Conservation (phyloP, 2,329 filamentous ascomycete genomes). For the Paraphaeosphaeria sporulosa region DNA sequence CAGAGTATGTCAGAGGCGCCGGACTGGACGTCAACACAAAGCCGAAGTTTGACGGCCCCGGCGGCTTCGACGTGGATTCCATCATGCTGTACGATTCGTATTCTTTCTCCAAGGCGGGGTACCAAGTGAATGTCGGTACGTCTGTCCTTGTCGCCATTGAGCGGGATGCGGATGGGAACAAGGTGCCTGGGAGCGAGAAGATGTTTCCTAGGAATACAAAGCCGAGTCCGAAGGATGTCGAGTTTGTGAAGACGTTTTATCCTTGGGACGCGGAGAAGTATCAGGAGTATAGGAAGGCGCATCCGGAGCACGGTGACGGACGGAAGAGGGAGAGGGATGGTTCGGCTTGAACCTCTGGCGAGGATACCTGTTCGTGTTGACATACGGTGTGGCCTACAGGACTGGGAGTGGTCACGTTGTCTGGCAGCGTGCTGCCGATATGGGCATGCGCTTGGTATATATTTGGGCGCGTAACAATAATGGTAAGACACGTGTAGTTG, state of each 20-base stretch:
- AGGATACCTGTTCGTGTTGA: no score
- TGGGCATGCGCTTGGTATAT: no score
- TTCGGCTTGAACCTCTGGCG: no score
- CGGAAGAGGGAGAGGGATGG: no score
- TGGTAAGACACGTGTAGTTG: no score
- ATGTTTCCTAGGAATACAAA: background rate
- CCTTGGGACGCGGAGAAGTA: background rate
- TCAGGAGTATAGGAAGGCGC: no score
- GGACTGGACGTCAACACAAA: background rate
- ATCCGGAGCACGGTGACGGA: no score
- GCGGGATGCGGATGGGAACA: background rate
- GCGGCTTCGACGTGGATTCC: slow-evolving; percentile 13
- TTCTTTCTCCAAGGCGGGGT: background rate
- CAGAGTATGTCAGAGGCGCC: background rate
- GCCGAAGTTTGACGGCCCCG: slow-evolving; percentile 4
- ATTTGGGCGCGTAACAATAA: no score
- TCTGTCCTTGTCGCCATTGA: background rate
- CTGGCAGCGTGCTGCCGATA: no score
- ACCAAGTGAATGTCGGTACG: background rate
- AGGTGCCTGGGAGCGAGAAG: background rate
- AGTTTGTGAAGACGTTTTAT: slow-evolving; percentile 16
- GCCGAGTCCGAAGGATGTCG: slow-evolving; percentile 5
- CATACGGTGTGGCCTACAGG: no score
- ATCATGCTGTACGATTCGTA: slow-evolving; percentile 16
- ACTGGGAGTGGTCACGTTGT: no score